Evolutionary conservation across 371 early-diverging fungal species (phyloP).

Genomic region (Rhizopus sp.): DNA sequence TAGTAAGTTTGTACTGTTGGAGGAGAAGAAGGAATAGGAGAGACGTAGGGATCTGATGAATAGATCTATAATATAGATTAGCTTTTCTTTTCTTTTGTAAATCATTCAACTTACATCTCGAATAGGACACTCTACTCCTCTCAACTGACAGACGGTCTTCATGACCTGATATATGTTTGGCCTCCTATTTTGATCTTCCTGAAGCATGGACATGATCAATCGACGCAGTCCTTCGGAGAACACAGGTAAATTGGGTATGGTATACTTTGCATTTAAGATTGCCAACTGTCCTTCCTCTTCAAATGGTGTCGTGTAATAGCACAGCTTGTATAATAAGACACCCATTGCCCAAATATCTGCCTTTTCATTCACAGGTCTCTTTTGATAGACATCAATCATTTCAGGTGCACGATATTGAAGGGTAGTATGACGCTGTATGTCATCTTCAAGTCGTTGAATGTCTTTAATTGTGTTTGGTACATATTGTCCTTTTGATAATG

Average conservation of each 20-base stretch:
- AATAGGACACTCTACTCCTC: conserved; percentile 69
- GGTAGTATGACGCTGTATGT: conserved; percentile 86
- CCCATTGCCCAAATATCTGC: conserved; percentile 88
- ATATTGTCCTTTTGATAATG: conserved; percentile 60
- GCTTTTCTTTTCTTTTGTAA: neutral
- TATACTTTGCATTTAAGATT: conserved; percentile 85
- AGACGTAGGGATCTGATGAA: conserved; percentile 13
- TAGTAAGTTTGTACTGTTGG: too few species aligned
- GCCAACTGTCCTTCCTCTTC: conserved; percentile 87
- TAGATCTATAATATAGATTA: conserved; percentile 18
- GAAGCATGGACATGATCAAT: conserved; percentile 74
- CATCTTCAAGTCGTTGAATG: conserved; percentile 82
- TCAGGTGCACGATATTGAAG: conserved; percentile 94
- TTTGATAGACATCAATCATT: conserved; percentile 87
- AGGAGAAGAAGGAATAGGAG: conserved; percentile 1
- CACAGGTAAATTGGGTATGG: conserved; percentile 69
- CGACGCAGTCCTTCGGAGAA: conserved; percentile 66
- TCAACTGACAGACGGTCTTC: conserved; percentile 62
- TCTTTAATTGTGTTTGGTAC: conserved; percentile 63
- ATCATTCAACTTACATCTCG: conserved; percentile 43
- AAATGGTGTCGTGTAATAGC: conserved; percentile 88
- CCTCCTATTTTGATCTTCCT: conserved; percentile 72
- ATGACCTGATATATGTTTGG: conserved; percentile 81
- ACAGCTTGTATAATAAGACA: conserved; percentile 87
- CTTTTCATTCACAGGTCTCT: conserved; percentile 80